Evolutionary conservation across 371 early-diverging fungal species (phyloP).

Genomic region (Mortierella polycephala): DNA sequence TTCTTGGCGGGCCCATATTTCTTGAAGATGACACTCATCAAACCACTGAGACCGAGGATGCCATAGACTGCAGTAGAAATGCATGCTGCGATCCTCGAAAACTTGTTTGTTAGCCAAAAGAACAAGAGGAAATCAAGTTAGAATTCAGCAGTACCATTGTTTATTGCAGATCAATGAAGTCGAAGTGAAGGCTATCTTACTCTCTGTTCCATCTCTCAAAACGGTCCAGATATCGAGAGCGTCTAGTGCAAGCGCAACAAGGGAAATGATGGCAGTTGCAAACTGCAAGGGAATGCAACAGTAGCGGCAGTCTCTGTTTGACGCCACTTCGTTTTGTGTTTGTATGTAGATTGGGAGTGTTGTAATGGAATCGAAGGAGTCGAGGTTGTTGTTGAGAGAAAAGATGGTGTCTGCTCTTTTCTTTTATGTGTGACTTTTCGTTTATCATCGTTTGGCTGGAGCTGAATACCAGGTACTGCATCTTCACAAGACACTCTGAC

Average conservation of each 20-base stretch:
- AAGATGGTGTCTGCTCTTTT: too few species aligned
- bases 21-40: slow-evolving; percentile 18
- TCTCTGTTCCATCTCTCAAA: neutral
- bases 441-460: too few species aligned
- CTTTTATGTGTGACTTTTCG: too few species aligned
- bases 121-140: neutral
- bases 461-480: too few species aligned
- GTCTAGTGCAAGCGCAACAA: slow-evolving; percentile 4
- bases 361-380: neutral
- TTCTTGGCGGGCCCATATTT: slow-evolving; percentile 26
- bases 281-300: slow-evolving; percentile 21
- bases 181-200: neutral
- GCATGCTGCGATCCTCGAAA: slow-evolving; percentile 9
- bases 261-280: slow-evolving; percentile 13
- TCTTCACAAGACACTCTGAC: too few species aligned
- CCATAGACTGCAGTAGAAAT: slow-evolving; percentile 18
- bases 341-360: too few species aligned
- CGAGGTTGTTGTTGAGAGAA: too few species aligned
- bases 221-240: too few species aligned
- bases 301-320: slow-evolving; percentile 15
- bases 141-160: neutral
- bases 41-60: slow-evolving; percentile 18
- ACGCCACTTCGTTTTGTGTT: too few species aligned
- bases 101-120: slow-evolving; percentile 4
- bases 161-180: neutral